phyloP scores from a whole-genome alignment of 495 filamentous ascomycete genomes.

The Parathielavia hyrcaniae region DNA sequence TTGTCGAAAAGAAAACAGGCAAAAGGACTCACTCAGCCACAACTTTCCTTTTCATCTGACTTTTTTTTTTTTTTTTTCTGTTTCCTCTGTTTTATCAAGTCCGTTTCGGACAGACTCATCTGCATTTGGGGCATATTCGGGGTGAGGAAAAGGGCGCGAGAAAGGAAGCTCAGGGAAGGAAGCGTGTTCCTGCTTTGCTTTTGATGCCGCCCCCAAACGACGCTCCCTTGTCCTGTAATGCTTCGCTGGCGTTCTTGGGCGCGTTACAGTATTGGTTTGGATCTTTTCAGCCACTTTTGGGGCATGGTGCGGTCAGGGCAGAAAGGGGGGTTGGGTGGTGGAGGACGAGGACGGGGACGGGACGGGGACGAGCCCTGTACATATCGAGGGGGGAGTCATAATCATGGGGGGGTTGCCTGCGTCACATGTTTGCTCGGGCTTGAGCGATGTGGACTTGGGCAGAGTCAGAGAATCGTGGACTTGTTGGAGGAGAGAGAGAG shows the following conservation, averaged over 20 bases:
- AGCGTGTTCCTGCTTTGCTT: background rate
- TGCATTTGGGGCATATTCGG: conserved; percentile 4
- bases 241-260: background rate
- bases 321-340: background rate
- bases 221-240: background rate
- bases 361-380: background rate
- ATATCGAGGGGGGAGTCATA: conserved; percentile 6
- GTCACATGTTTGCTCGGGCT: too few relatives aligned
- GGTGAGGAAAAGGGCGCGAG: background rate
- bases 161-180: background rate
- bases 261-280: background rate
- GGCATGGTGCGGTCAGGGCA: background rate
- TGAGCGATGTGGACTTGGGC: too few relatives aligned
- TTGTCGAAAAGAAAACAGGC: background rate
- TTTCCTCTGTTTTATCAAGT: background rate
- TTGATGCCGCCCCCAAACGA: background rate
- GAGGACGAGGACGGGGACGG: background rate
- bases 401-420: background rate
- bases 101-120: background rate
- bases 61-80: background rate
- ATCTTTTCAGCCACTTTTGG: background rate
- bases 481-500: too few relatives aligned
- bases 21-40: background rate
- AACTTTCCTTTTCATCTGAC: background rate
- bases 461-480: too few relatives aligned